Evolutionary conservation across 495 filamentous ascomycete genomes (phyloP), one percentile per base, ranked within the genome.

Genomic region (Acidomyces sp.): DNA sequence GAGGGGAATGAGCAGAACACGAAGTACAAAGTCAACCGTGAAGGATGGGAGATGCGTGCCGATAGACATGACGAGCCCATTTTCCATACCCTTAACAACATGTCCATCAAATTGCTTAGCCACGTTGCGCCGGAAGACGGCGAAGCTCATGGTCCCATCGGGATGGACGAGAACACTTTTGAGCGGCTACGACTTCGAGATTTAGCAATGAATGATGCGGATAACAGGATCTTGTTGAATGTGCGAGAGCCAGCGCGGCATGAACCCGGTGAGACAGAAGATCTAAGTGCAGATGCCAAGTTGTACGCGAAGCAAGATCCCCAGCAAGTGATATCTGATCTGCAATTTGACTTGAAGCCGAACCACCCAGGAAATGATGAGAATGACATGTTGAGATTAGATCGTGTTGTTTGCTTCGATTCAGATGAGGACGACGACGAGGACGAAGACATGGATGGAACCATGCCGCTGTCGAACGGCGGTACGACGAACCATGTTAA

Each of bases 1-100:
- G 84, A 86, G 55, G 90, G 80, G 22, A 97, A 97, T 55, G 90
- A 96, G 60, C 81, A 82, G 54, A 83, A 96, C 55, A 82, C 72
- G 48, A 74, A 80, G 53, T 71, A 63, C 44, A 68, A 74, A 50
- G 88, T 88, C 29, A 96, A 96, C 56, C 67, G 75, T 32, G 81
- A 84, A 24, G 88, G 95, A 53, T 54, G 77, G 15, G 85, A 85
- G 36, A 95, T 96, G 88, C 70, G 82, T 31, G 84, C 85, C 1
- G 67, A 64, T 2, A 60, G 63, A 0, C 53, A 66, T 16, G 75
- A 82, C 28, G 79, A 76, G 4, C 82, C 82, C 0, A 87, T 94
- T 36, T 78, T 95, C 50, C 73, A 78, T 24, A 82, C 81, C 0
- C 62, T 96, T 34, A 97, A 97, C 56, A 79, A 65, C 38, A 65